Percentiles rank a stretch among this genome's conserved stretches.
phyloP scores from a whole-genome alignment of 805 yeast genomes.

The Huiozyma sinensis region DNA sequence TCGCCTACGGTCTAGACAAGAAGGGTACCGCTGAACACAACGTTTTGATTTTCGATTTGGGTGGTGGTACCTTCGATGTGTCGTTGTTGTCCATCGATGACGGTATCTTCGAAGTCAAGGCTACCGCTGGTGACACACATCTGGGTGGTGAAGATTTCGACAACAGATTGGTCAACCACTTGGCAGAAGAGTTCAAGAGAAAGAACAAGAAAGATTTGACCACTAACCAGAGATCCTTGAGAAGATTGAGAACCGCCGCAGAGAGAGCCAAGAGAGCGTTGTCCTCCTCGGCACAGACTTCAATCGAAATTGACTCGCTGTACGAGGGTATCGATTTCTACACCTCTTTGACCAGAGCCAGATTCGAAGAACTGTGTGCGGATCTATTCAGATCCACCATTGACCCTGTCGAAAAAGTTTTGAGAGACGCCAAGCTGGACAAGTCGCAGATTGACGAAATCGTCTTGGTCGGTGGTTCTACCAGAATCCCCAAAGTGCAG shows the following conservation, averaged over 20 bases:
- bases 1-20: slow-evolving; percentile 89
- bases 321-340: slow-evolving; percentile 94
- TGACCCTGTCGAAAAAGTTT: slow-evolving; percentile 92
- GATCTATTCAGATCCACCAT: slow-evolving; percentile 87
- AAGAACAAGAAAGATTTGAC: slow-evolving; percentile 89
- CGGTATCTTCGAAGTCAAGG: slow-evolving; percentile 94
- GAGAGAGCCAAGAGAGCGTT: slow-evolving; percentile 96
- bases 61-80: slow-evolving; percentile 98
- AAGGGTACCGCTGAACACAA: slow-evolving; percentile 69
- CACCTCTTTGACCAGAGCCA: slow-evolving; percentile 92
- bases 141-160: slow-evolving; percentile 99
- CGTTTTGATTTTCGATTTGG: slow-evolving; percentile 86
- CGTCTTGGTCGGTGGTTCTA: slow-evolving; percentile 95
- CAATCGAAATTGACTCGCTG: slow-evolving; percentile 89
- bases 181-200: slow-evolving; percentile 88
- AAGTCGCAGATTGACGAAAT: slow-evolving; percentile 85
- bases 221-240: slow-evolving; percentile 84
- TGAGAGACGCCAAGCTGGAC: slow-evolving; percentile 82
- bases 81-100: slow-evolving; percentile 85
- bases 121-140: slow-evolving; percentile 62
- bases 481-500: slow-evolving; percentile 96
- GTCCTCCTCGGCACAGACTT: slow-evolving; percentile 93
- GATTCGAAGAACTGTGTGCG: slow-evolving; percentile 94
- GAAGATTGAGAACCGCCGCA: slow-evolving; percentile 96
- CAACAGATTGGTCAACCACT: slow-evolving; percentile 84